phyloP scores from a whole-genome alignment of 139 green algal species.

The Tetraselmis chui region DNA sequence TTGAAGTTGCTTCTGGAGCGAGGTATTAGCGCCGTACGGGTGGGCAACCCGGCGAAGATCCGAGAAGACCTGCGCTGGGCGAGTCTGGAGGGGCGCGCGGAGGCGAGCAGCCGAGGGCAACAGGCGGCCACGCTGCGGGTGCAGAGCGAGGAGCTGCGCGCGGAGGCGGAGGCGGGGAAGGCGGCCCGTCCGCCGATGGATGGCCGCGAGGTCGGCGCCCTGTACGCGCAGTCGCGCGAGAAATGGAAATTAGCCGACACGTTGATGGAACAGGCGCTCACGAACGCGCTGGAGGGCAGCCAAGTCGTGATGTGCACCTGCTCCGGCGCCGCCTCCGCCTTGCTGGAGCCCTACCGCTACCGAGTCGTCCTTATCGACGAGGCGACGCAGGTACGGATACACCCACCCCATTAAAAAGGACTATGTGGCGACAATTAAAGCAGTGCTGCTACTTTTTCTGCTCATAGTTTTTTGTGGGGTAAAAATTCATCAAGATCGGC shows the following conservation, averaged over 20 bases:
- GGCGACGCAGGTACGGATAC: conserved; percentile 63
- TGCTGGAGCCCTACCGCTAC: conserved; percentile 34
- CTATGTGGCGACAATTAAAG: conserved; percentile 12
- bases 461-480: too few species aligned
- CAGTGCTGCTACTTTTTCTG: background rate
- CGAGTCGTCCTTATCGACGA: conserved; percentile 86
- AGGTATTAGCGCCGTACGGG: conserved; percentile 58
- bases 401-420: conserved; percentile 26
- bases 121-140: conserved; percentile 25
- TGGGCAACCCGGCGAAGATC: conserved; percentile 59
- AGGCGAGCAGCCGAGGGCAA: conserved; percentile 32
- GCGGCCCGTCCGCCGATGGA: background rate
- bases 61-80: conserved; percentile 35
- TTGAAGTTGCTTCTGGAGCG: conserved; percentile 52
- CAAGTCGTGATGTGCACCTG: conserved; percentile 44
- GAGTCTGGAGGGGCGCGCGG: conserved; percentile 52
- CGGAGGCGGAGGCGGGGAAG: conserved; percentile 2
- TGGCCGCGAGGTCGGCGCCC: background rate
- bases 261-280: background rate
- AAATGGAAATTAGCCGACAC: background rate
- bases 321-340: conserved; percentile 43
- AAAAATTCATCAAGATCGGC: too few species aligned
- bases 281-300: background rate
- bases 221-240: conserved; percentile 13
- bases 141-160: conserved; percentile 9